Conservation (phyloP, 345 rosid species). For the Sisymbrium altissimum region DNA sequence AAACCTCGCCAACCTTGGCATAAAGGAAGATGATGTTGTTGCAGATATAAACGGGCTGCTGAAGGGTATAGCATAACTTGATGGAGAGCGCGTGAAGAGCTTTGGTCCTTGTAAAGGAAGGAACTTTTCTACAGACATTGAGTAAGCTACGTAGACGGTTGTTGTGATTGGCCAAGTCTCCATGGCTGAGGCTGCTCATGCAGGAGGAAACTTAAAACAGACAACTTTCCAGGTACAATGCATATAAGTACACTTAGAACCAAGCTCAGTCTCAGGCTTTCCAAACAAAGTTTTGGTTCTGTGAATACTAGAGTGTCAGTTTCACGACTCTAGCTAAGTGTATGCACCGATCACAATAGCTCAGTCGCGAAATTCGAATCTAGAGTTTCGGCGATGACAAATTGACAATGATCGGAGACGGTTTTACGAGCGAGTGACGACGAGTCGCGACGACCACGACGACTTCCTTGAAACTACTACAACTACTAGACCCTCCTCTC, state of each 20-base stretch:
- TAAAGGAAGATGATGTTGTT: constrained; percentile 56
- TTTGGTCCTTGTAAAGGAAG: constrained; percentile 46
- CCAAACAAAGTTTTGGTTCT: neutral
- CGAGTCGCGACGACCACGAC: no score
- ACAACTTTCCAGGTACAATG: neutral
- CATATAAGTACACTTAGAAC: neutral
- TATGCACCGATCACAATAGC: no score
- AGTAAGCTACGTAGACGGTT: constrained; percentile 50
- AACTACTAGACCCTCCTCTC: no score
- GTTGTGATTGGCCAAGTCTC: constrained; percentile 37
- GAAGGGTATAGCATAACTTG: constrained; percentile 38
- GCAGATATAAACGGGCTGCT: constrained; percentile 49
- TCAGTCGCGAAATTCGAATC: no score
- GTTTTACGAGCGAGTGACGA: no score
- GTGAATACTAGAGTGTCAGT: no score
- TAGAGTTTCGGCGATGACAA: no score
- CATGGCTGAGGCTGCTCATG: constrained; percentile 47
- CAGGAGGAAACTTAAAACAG: constrained; percentile 18
- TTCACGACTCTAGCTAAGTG: no score
- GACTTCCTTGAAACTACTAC: no score
- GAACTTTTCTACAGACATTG: constrained; percentile 40
- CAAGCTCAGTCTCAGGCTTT: constrained; percentile 1
- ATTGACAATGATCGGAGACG: no score
- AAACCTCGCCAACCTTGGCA: constrained; percentile 33
- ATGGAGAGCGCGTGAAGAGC: constrained; percentile 67